A percentile compares a stretch with the other conserved stretches of the same genome.
These are phyloP conservation scores for Flaveria floridana DNA, from an alignment of 140 eudicot genomes.

Conservation along the genomic window DNA sequence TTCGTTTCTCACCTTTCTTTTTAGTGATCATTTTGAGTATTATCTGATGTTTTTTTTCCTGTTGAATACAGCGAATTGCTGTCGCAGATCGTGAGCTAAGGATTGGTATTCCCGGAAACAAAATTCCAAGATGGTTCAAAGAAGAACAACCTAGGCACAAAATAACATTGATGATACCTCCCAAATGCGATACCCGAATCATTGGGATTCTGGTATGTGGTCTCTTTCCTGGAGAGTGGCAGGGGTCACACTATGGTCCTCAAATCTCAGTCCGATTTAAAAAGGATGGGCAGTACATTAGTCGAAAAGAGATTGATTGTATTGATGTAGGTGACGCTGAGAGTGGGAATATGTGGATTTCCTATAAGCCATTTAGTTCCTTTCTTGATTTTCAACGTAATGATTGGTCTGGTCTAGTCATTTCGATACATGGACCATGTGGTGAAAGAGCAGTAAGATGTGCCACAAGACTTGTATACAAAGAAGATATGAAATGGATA, in stretches of 20 bases:
- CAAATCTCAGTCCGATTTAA: not conserved
- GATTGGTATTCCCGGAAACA: slow-evolving; percentile 3
- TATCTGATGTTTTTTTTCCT: not conserved
- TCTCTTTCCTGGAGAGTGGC: not conserved
- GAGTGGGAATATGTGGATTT: not conserved
- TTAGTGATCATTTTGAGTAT: not conserved
- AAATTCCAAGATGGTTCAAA: slow-evolving; percentile 18
- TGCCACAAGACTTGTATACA: not conserved
- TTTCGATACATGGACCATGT: not conserved
- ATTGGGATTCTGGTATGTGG: not conserved
- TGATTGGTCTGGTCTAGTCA: slow-evolving; percentile 2
- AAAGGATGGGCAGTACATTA: not conserved
- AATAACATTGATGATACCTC: not conserved
- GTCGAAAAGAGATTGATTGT: not conserved
- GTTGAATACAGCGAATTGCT: slow-evolving; percentile 4
- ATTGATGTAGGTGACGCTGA: not conserved
- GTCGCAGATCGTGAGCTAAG: not conserved
- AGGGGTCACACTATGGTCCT: not conserved
- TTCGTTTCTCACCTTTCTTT: no score
- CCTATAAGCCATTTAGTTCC: not conserved
- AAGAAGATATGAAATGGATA: not conserved
- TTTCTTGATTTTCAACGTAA: not conserved
- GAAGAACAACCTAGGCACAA: not conserved
- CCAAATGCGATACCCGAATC: not conserved
- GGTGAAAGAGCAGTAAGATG: not conserved